phyloP scores from a whole-genome alignment of 441 rosid genomes.

The Gossypium schwendimanii region DNA sequence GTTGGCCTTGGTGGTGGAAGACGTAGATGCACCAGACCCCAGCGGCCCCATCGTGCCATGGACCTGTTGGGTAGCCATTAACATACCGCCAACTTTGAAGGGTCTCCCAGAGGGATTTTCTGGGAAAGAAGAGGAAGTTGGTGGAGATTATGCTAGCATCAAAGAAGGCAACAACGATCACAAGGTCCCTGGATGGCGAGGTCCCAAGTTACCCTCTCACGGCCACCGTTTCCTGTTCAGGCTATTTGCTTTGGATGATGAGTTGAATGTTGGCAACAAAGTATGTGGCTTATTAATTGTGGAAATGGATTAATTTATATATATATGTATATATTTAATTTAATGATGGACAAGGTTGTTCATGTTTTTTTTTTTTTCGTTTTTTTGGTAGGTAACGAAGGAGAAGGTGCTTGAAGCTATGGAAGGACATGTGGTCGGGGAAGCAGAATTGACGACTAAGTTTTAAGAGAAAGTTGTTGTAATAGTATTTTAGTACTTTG shows the following conservation, averaged over 20 bases:
- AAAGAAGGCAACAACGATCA: constrained; percentile 62
- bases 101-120: constrained; percentile 69
- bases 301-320: background rate
- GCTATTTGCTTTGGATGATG: constrained; percentile 56
- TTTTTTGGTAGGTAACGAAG: constrained; percentile 44
- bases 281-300: constrained; percentile 15
- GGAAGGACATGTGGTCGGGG: constrained; percentile 59
- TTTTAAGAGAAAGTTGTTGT: constrained; percentile 23
- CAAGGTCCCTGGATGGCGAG: constrained; percentile 75
- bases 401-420: constrained; percentile 58
- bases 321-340: background rate
- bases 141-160: constrained; percentile 32
- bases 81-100: constrained; percentile 54
- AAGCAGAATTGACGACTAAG: constrained; percentile 39
- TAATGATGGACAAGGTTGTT: background rate
- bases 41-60: constrained; percentile 62
- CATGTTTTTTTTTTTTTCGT: background rate
- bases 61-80: constrained; percentile 67
- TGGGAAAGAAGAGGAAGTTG: constrained; percentile 37
- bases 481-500: background rate
- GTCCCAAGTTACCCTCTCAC: constrained; percentile 45
- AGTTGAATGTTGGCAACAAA: constrained; percentile 51
- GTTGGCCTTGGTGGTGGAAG: constrained; percentile 69
- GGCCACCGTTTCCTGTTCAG: constrained; percentile 60
- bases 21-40: constrained; percentile 71